phyloP scores from a whole-genome alignment of 164 flowering plant species.

The Brasenia schreberi region DNA sequence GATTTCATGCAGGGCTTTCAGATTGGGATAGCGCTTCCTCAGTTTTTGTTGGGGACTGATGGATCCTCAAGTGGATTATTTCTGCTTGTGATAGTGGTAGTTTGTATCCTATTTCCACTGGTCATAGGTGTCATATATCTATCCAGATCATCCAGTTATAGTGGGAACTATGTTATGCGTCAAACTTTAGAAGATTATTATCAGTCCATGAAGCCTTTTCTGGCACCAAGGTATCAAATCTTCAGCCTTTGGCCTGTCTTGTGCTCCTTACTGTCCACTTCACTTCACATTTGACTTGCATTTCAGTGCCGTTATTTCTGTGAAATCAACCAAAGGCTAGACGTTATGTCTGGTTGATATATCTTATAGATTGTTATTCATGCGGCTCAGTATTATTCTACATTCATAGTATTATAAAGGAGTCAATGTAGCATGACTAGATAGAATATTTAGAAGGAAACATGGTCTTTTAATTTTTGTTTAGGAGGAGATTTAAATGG shows the following conservation, averaged over 20 bases:
- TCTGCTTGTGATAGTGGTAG: constrained; percentile 78
- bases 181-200: constrained; percentile 70
- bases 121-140: constrained; percentile 81
- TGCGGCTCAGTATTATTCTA: no score
- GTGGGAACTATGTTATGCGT: constrained; percentile 93
- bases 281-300: no score
- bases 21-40: constrained; percentile 98
- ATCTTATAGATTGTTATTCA: no score
- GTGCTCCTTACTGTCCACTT: no score
- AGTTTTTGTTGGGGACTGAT: constrained; percentile 74
- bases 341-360: no score
- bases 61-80: constrained; percentile 91
- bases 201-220: constrained; percentile 82
- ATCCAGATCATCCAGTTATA: constrained; percentile 77
- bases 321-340: no score
- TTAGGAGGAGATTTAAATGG: no score
- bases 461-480: no score
- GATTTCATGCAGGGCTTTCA: constrained; percentile 58
- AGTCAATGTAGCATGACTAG: no score
- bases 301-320: no score
- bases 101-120: constrained; percentile 86
- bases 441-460: no score
- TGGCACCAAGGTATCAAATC: constrained; percentile 77
- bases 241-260: neutral
- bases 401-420: no score